Base-by-base conservation (phyloP, 1,139 yeast species). In the Debaryomycetaceae sp. region DNA sequence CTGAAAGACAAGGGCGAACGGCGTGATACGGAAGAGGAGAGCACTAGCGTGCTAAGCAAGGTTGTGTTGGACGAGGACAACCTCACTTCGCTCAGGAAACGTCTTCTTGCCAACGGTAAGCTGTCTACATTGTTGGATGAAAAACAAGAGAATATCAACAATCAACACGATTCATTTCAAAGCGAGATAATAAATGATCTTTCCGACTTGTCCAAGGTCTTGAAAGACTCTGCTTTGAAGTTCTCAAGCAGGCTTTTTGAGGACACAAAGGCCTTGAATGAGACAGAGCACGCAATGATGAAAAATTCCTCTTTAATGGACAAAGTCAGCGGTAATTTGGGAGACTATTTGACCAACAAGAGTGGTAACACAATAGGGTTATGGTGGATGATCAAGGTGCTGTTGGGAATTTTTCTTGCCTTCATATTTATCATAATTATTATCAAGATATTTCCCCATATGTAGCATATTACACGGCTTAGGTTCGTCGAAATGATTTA, bases 111-210 rank as follows among this genome's bases (percentile, higher is more conserved):
- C 0, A 61, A 62, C 2, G 65, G 63, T 5, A 47, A 48, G n/a
- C 39, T 42, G 14, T 42, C 53, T 1, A 38, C 45, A 7, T 44
- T 48, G 7, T 38, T 47, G 27, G 52, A 49, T 33, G 27, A 40
- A 14, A 37, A 39, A 13, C 38, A 45, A 24, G 49, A 35, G 45
- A 49, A 23, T 40, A 52, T 31, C 54, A 55, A 42, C 46, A 47
- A 39, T 11, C 70, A 71, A 54, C 78, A 74, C 49, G 78, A 73
- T 45, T 64, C 69, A 4, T 52, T 73, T n/a, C 79, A 74, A 50
- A 68, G 68, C 41, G 75, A 72, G 39, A 61, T 74, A 7, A 56
- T 72, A 22, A 57, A 54, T 37, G 79, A 74, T 46, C 62, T 74
- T 45, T 51, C 68, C 0, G 69, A 63, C 27, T 58, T 74, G 45